Base-by-base conservation (phyloP, 139 green algal species). In the Picochlorum sp. region DNA sequence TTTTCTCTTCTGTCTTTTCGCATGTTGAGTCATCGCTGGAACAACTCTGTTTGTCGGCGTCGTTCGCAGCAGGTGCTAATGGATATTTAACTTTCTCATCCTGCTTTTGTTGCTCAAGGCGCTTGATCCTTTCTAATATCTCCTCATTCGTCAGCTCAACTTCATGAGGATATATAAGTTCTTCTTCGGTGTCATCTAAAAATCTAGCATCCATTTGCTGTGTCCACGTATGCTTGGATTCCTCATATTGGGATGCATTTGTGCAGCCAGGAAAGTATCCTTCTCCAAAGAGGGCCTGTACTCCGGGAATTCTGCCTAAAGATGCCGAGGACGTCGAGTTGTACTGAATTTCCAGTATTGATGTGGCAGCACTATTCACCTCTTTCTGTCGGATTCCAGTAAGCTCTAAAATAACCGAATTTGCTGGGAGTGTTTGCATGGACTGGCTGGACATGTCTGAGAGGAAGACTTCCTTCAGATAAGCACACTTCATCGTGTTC, bases 121-220 rank as follows among this genome's bases (percentile, higher is more conserved):
- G 16, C n/a, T 54, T 21, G 7, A 62, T 47, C 15, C 37, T n/a
- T 4, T 62, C 32, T 47, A 62, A 20, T 21, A 47, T 61, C 54
- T 47, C 32, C 56, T 61, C 32, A 62, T 54, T 47, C 16, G 56
- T 62, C 16, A 62, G 56, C 18, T 47, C 57, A 23, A 64, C n/a
- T 24, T 26, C 44, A 45, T 58, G 26, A 14, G n/a, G 23, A 67
- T 45, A 28, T 49, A 26, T 15, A 7, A 30, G 26, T 6, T 69
- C 18, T 21, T 34, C 16, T 13, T 28, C 23, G 10, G 37, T 47
- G 8, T 30, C 32, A 21, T 37, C 20, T 16, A 21, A 45, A 21
- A 56, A 45, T 38, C 2, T 32, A 15, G 32, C 55, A 45, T 21
- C 54, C 11, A 21, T 21, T 37, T 54, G 18, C 16, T 54, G 0